Conservation (phyloP, 2,329 filamentous ascomycete species). For the Alternaria conjuncta region DNA sequence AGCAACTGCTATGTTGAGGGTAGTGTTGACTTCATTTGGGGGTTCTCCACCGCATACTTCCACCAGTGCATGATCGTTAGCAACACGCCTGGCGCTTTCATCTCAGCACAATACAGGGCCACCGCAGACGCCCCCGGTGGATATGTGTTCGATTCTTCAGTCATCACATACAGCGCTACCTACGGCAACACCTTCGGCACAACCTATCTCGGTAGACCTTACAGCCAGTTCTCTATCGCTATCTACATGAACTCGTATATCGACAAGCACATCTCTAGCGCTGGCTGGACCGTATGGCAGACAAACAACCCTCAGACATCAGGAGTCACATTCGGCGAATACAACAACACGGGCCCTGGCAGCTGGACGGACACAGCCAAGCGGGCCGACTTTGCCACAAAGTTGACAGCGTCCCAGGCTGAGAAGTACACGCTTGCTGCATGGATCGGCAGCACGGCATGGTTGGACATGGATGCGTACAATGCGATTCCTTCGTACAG, state of each 20-base stretch:
- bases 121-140: conserved; percentile 43
- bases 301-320: conserved; percentile 42
- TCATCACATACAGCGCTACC: conserved; percentile 51
- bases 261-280: conserved; percentile 42
- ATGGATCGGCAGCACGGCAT: conserved; percentile 52
- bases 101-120: conserved; percentile 27
- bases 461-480: conserved; percentile 53
- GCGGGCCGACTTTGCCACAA: conserved; percentile 47
- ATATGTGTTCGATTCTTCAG: conserved; percentile 61
- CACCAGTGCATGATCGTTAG: conserved; percentile 49
- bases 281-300: conserved; percentile 45
- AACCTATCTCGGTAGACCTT: conserved; percentile 58
- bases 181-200: conserved; percentile 32
- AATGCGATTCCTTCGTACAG: conserved; percentile 40
- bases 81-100: conserved; percentile 29
- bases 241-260: conserved; percentile 47
- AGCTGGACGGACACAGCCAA: conserved; percentile 38
- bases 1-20: conserved; percentile 63
- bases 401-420: conserved; percentile 45
- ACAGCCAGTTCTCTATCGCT: conserved; percentile 38
- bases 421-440: conserved; percentile 44
- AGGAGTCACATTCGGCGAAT: conserved; percentile 48
- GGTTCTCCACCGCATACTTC: conserved; percentile 58
- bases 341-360: conserved; percentile 41
- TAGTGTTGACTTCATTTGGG: conserved; percentile 64